phyloP scores from a whole-genome alignment of 768 basidiomycete species.

The Naganishia onofrii region DNA sequence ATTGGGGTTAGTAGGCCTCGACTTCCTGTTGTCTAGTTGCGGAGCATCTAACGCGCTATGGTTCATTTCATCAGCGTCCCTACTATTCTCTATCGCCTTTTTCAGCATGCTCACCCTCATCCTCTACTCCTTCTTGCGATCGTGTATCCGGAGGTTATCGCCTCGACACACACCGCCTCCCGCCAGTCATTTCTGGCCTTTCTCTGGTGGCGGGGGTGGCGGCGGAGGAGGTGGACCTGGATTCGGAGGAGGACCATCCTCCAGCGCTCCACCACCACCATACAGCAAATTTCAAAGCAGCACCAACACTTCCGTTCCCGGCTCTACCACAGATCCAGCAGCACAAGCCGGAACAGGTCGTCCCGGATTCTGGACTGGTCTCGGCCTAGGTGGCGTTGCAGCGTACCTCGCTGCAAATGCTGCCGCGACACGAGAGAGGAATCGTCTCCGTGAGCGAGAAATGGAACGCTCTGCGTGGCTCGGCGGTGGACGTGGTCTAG shows the following conservation, averaged over 20 bases:
- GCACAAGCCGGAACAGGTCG: slow-evolving; percentile 54
- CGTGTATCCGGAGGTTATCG: slow-evolving; percentile 56
- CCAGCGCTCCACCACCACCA: slow-evolving; percentile 50
- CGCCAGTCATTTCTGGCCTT: slow-evolving; percentile 40
- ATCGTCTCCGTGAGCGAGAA: slow-evolving; percentile 39
- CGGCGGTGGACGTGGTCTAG: slow-evolving; percentile 39
- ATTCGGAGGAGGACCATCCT: slow-evolving; percentile 48
- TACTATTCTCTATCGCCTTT: slow-evolving; percentile 31
- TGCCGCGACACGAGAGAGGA: slow-evolving; percentile 30
- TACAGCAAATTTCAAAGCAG: slow-evolving; percentile 38
- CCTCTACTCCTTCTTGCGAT: slow-evolving; percentile 62
- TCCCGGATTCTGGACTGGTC: slow-evolving; percentile 84
- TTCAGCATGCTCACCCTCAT: slow-evolving; percentile 29
- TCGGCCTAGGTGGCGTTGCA: slow-evolving; percentile 69
- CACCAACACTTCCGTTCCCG: slow-evolving; percentile 52
- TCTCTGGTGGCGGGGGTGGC: slow-evolving; percentile 42
- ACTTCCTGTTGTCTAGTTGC: background rate
- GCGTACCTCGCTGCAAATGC: slow-evolving; percentile 50
- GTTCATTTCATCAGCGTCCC: slow-evolving; percentile 1
- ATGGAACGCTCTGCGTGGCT: slow-evolving; percentile 35
- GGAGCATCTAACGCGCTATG: background rate
- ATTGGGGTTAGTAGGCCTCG: slow-evolving; percentile 28
- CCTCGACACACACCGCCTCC: slow-evolving; percentile 50
- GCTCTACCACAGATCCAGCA: slow-evolving; percentile 59
- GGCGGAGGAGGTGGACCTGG: slow-evolving; percentile 42